Evolutionary conservation across 352 stramenopile species (phyloP).

Genomic region (Globisporangium nunn): DNA sequence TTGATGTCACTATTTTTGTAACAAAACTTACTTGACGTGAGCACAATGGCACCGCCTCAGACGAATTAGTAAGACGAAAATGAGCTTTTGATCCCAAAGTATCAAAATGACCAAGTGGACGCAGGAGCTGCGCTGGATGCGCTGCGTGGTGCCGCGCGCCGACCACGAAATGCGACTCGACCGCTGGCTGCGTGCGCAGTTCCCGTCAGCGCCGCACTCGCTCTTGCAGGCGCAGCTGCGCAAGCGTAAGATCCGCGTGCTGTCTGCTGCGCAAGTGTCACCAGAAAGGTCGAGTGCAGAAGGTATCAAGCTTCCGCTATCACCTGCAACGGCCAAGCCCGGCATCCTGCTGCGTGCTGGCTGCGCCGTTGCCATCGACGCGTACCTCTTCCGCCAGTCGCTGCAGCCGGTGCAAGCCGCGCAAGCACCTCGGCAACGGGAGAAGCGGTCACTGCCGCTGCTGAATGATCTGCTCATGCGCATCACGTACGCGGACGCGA

Average conservation of each 20-base stretch:
- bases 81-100: neutral
- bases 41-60: too few relatives aligned
- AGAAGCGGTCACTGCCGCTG: slow-evolving; percentile 1
- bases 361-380: slow-evolving; percentile 43
- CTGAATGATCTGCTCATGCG: slow-evolving; percentile 17
- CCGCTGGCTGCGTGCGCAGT: slow-evolving; percentile 52
- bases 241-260: slow-evolving; percentile 59
- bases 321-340: neutral
- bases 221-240: slow-evolving; percentile 59
- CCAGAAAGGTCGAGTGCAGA: neutral
- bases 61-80: too few relatives aligned
- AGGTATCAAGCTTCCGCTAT: too few relatives aligned
- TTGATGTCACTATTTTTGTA: too few relatives aligned
- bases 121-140: slow-evolving; percentile 44
- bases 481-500: slow-evolving; percentile 40
- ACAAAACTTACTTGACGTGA: too few relatives aligned
- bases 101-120: slow-evolving; percentile 17
- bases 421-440: neutral
- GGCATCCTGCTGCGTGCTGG: slow-evolving; percentile 27
- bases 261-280: slow-evolving; percentile 1
- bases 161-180: slow-evolving; percentile 63
- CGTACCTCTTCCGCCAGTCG: slow-evolving; percentile 28
- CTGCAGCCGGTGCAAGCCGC: slow-evolving; percentile 9
- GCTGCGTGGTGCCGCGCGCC: slow-evolving; percentile 26
- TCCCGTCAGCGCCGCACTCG: slow-evolving; percentile 41